phyloP scores from a whole-genome alignment of 805 yeast genomes.

The Metschnikowia drakensbergensis region DNA sequence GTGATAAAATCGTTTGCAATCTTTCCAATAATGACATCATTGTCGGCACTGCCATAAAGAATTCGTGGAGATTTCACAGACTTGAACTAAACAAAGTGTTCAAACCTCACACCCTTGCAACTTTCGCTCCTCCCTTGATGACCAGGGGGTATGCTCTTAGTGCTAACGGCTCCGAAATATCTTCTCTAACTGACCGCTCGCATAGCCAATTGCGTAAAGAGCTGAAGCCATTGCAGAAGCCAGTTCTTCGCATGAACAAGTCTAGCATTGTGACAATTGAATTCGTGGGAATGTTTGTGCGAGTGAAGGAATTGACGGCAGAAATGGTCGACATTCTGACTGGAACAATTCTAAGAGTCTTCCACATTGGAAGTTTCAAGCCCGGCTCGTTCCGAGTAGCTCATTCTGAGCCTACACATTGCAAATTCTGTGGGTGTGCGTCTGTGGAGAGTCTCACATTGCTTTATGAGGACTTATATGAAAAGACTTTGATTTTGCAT shows the following conservation, averaged over 20 bases:
- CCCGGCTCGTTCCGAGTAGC: constrained; percentile 61
- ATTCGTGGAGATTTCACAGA: constrained; percentile 59
- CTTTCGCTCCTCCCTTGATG: constrained; percentile 19
- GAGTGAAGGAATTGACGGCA: constrained; percentile 53
- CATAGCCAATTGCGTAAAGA: not conserved
- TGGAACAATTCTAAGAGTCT: constrained; percentile 61
- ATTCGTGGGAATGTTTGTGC: constrained; percentile 70
- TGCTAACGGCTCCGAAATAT: not conserved
- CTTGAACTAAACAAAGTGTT: constrained; percentile 22
- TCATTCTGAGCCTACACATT: constrained; percentile 83
- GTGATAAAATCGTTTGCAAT: constrained; percentile 63
- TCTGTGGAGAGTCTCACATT: constrained; percentile 70
- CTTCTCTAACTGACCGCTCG: not conserved
- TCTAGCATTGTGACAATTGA: constrained; percentile 52
- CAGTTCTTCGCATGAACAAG: constrained; percentile 21
- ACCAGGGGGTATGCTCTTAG: constrained; percentile 6
- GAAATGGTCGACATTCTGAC: constrained; percentile 76
- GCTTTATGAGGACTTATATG: constrained; percentile 61
- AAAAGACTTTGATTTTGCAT: constrained; percentile 61
- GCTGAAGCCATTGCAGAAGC: not conserved
- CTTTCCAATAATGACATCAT: constrained; percentile 48
- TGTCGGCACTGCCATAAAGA: constrained; percentile 62
- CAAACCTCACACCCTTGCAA: constrained; percentile 7
- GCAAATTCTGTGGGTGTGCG: constrained; percentile 88
- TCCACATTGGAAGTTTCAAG: constrained; percentile 60